These are phyloP conservation scores for Sanghuangporus weigelae DNA, from an alignment of 1,284 basidiomycete species.

Conservation along the genomic window DNA sequence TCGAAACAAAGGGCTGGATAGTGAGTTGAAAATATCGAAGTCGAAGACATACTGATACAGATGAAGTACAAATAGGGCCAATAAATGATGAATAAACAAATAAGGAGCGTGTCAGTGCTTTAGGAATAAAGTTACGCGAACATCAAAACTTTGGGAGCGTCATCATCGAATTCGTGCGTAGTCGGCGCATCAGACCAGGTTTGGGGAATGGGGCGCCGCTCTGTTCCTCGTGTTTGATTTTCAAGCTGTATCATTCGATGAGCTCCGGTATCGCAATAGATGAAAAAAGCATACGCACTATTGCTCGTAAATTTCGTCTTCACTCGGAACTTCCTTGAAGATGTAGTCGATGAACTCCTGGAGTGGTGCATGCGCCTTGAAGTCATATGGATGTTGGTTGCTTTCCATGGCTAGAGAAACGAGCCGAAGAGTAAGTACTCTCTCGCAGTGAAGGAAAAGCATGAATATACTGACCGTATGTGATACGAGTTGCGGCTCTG, in stretches of 20 bases:
- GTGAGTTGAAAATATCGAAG: neutral
- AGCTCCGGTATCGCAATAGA: neutral
- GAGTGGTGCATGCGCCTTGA: conserved; percentile 1
- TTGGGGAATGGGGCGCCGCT: neutral
- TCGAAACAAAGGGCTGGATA: neutral
- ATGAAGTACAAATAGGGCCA: neutral
- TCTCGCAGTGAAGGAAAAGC: neutral
- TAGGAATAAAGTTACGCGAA: neutral
- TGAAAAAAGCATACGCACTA: neutral
- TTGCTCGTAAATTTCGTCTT: neutral
- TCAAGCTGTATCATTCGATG: neutral
- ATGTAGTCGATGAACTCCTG: conserved; percentile 3
- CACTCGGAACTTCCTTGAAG: neutral
- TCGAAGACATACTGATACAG: neutral
- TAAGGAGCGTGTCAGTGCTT: neutral
- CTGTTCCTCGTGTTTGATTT: neutral
- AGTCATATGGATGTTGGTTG: conserved; percentile 3
- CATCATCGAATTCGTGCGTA: neutral
- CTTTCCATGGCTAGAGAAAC: conserved; percentile 10
- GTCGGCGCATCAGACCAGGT: neutral
- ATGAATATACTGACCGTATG: conserved; percentile 5
- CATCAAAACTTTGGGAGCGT: neutral
- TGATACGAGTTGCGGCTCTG: conserved; percentile 4
- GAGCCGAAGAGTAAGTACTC: neutral
- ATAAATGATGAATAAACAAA: neutral